These are phyloP conservation scores for Coniosporium tulheliwenetii DNA, from an alignment of 2,329 filamentous ascomycete species.

Conservation along the genomic window DNA sequence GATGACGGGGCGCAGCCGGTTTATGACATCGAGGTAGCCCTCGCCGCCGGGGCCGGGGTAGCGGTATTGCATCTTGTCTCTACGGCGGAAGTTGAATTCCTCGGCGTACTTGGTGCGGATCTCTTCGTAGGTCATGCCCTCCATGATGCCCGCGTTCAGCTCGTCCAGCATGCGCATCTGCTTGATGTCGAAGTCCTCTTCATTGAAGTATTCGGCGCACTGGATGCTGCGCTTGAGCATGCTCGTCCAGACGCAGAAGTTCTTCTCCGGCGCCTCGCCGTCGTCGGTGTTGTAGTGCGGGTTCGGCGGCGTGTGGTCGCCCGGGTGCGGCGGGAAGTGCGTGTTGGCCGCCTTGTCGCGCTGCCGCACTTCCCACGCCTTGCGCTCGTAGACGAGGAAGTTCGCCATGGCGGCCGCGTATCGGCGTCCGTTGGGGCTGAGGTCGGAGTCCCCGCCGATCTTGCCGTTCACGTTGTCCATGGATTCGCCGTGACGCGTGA, in stretches of 20 bases:
- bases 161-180: slow-evolving; percentile 98
- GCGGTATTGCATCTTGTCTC: slow-evolving; percentile 87
- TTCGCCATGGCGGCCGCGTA: slow-evolving; percentile 68
- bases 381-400: slow-evolving; percentile 70
- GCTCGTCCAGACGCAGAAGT: slow-evolving; percentile 96
- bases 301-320: slow-evolving; percentile 88
- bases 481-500: slow-evolving; percentile 88
- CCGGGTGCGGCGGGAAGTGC: slow-evolving; percentile 77
- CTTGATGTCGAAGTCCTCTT: slow-evolving; percentile 93
- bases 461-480: slow-evolving; percentile 74
- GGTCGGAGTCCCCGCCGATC: slow-evolving; percentile 76
- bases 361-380: slow-evolving; percentile 71
- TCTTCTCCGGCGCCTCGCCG: slow-evolving; percentile 42
- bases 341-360: slow-evolving; percentile 60
- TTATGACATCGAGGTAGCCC: slow-evolving; percentile 93
- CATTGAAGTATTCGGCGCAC: slow-evolving; percentile 80
- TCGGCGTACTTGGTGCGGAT: slow-evolving; percentile 66
- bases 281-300: slow-evolving; percentile 54
- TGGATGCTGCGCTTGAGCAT: slow-evolving; percentile 87
- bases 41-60: slow-evolving; percentile 94
- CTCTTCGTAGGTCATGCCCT: slow-evolving; percentile 87
- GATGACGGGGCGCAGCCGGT: slow-evolving; percentile 85
- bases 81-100: slow-evolving; percentile 65
- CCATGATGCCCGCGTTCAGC: slow-evolving; percentile 81
- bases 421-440: slow-evolving; percentile 63